A percentile compares a stretch with the other conserved stretches of the same genome.
These are phyloP conservation scores for Avena eriantha DNA, from an alignment of 176 grass and related monocot species.

Conservation along the genomic window DNA sequence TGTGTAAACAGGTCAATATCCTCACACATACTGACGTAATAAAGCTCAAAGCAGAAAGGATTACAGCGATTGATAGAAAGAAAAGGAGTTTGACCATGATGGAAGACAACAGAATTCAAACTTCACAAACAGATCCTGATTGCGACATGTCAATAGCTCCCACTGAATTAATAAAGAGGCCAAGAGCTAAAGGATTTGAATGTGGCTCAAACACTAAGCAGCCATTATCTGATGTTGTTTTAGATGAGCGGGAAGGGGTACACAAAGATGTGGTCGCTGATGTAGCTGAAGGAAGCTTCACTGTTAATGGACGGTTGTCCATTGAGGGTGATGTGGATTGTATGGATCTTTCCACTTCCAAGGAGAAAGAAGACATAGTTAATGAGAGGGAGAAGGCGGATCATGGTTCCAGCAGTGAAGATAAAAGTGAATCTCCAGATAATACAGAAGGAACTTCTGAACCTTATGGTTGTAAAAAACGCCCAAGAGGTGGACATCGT, in stretches of 20 bases:
- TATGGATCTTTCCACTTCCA: neutral
- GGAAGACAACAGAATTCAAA: neutral
- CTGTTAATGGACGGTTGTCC: neutral
- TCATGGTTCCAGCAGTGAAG: neutral
- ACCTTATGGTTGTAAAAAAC: neutral
- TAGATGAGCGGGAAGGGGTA: neutral
- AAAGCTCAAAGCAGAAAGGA: slow-evolving; percentile 43
- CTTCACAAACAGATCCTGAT: neutral
- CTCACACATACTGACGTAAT: slow-evolving; percentile 80
- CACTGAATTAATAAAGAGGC: neutral
- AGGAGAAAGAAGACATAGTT: neutral
- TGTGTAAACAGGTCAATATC: slow-evolving; percentile 72
- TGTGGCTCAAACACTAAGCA: neutral
- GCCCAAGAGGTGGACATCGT: neutral
- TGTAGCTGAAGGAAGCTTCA: neutral
- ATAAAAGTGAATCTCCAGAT: slow-evolving; percentile 30
- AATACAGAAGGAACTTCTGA: neutral
- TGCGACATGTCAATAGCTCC: neutral
- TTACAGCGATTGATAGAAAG: slow-evolving; percentile 54
- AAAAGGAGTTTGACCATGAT: slow-evolving; percentile 6
- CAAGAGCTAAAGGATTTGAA: neutral
- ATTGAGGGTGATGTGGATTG: neutral
- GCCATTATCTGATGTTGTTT: neutral
- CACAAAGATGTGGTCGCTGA: neutral
- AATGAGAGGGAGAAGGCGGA: neutral